Evolutionary conservation across 2,329 filamentous ascomycete genomes (phyloP).

Genomic region (Paecilomyces sp.): DNA sequence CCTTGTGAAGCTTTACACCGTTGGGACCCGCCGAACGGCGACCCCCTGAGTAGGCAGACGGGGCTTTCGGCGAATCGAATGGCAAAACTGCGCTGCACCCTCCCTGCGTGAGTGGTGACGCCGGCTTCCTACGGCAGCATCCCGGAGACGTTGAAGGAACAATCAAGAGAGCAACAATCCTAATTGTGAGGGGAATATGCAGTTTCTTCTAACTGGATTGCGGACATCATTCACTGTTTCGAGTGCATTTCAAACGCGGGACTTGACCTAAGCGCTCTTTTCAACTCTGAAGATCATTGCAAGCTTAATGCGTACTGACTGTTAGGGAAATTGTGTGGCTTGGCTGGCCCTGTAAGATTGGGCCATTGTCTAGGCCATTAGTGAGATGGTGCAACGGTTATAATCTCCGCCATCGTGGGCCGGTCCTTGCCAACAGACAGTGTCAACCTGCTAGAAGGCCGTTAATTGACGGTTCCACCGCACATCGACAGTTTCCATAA

Average conservation of each 20-base stretch:
- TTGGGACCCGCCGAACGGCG: background rate
- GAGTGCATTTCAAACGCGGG: background rate
- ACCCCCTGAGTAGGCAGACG: background rate
- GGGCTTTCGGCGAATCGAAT: background rate
- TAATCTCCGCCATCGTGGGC: background rate
- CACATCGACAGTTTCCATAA: background rate
- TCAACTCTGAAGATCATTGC: background rate
- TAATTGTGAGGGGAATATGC: background rate
- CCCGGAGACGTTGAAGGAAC: background rate
- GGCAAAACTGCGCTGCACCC: background rate
- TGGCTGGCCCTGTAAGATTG: background rate
- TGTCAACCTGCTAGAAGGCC: background rate
- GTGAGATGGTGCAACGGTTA: background rate
- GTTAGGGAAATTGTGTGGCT: background rate
- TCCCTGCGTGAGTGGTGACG: too few species aligned
- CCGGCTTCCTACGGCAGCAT: background rate
- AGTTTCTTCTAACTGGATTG: background rate
- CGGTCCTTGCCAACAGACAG: background rate
- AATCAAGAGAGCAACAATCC: background rate
- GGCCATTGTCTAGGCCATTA: background rate
- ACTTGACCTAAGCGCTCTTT: background rate
- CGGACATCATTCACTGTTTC: background rate
- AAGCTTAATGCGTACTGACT: background rate
- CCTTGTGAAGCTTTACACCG: background rate
- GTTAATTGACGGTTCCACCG: background rate